phyloP scores from a whole-genome alignment of 495 filamentous ascomycete genomes.

The Sphaerosporella brunnea region DNA sequence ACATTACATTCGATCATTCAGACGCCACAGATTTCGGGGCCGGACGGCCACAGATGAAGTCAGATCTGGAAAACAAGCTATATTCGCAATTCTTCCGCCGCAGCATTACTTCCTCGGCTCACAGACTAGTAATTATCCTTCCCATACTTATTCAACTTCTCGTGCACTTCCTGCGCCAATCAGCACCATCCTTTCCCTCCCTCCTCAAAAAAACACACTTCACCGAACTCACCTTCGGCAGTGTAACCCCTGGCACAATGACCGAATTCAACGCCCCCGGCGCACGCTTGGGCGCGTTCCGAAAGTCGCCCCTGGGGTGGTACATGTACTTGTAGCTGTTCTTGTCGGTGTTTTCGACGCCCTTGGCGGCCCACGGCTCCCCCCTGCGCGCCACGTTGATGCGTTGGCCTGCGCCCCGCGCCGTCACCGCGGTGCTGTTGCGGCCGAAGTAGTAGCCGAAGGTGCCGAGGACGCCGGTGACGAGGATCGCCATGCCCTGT shows the following conservation, averaged over 20 bases:
- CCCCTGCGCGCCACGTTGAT: slow-evolving; percentile 52
- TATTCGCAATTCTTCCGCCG: too few species aligned
- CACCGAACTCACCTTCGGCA: slow-evolving; percentile 49
- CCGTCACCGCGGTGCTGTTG: slow-evolving; percentile 62
- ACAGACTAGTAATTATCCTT: slow-evolving; percentile 46
- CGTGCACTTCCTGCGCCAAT: slow-evolving; percentile 47
- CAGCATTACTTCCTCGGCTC: too few species aligned
- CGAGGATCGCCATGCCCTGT: slow-evolving; percentile 75
- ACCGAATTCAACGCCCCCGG: slow-evolving; percentile 88
- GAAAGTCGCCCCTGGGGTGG: slow-evolving; percentile 72
- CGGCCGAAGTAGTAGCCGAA: slow-evolving; percentile 73
- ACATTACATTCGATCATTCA: too few species aligned
- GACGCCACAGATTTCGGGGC: too few species aligned
- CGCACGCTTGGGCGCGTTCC: slow-evolving; percentile 60
- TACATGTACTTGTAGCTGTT: slow-evolving; percentile 48
- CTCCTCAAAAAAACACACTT: background rate
- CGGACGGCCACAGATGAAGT: too few species aligned
- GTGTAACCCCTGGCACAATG: slow-evolving; percentile 75
- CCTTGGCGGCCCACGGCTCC: slow-evolving; percentile 65
- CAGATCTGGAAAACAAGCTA: too few species aligned
- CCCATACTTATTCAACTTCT: slow-evolving; percentile 94
- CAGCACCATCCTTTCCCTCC: slow-evolving; percentile 1
- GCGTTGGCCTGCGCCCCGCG: slow-evolving; percentile 47
- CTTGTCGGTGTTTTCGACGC: slow-evolving; percentile 32
- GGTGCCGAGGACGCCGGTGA: slow-evolving; percentile 67